Base-by-base conservation (phyloP, 225 moss, liverwort and hornwort species). In the Rhytidiadelphus loreus region DNA sequence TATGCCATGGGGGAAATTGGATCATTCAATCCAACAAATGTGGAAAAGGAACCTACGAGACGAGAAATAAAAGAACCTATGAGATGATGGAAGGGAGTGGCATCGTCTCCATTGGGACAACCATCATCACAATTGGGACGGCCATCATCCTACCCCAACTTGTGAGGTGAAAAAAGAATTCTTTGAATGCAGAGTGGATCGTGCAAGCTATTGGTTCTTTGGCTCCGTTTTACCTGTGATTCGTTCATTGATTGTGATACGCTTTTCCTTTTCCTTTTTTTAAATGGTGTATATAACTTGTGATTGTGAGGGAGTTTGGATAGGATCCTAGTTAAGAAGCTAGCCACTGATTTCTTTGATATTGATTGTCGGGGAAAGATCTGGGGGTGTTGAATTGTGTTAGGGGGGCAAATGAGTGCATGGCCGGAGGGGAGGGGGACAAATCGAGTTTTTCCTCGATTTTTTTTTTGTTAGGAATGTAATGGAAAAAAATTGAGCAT, bases 141-240 rank as follows among this genome's bases (percentile, higher is more conserved):
- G 23, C 0, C 37, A 17, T 56, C 55, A 56, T 77, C 16, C 1
- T 39, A 6, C 0, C 10, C 4, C 17, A 2, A 6, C 6, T 23
- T 16, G 3, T 7, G 4, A 0, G 71, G 44, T 9, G 73, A 11
- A 30, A 24, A 9, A 60, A 35, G 2, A 33, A 55, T 35, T 77
- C 6, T 23, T 14, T 53, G 16, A 23, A 24, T 33, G 77, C 23
- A 2, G 77, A 15, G 37, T 15, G 78, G 56, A 80, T 80, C 29
- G 28, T 13, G 8, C 0, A 1, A 58, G 18, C 1, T 2, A 20
- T 58, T 80, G 80, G 57, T 39, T 41, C 39, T 53, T 77, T 37
- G 0, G 6, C 2, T 55, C 0, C 2, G 2, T 37, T 16, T n/a
- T 1, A 33, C 6, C 2, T 1, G 9, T 77, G 53, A 55, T 77